Percentiles rank a stretch among this genome's conserved stretches.
Evolutionary conservation across 2,329 filamentous ascomycete species (phyloP).

Genomic region (Thielaviopsis populi): DNA sequence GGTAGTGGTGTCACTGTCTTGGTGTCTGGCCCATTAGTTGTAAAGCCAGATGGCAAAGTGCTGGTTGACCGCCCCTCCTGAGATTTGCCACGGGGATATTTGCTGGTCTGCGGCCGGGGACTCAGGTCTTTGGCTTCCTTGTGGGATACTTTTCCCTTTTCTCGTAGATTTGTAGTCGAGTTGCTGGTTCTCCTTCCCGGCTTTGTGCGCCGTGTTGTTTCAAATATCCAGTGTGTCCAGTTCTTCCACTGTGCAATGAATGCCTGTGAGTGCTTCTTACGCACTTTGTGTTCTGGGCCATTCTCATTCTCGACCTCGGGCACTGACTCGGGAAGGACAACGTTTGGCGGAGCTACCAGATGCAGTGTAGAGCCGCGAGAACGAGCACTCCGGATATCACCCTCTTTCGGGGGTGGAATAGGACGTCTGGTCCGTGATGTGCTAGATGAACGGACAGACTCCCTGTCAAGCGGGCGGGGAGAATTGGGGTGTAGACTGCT

Average conservation of each 20-base stretch:
- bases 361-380: slow-evolving; percentile 76
- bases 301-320: slow-evolving; percentile 17
- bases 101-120: slow-evolving; percentile 45
- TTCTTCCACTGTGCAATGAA: slow-evolving; percentile 48
- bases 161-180: slow-evolving; percentile 44
- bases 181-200: slow-evolving; percentile 37
- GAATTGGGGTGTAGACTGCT: slow-evolving; percentile 27
- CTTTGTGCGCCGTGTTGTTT: slow-evolving; percentile 39
- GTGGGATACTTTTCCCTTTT: slow-evolving; percentile 28
- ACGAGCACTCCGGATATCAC: slow-evolving; percentile 48
- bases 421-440: slow-evolving; percentile 63
- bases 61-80: slow-evolving; percentile 25
- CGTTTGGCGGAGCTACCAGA: slow-evolving; percentile 54
- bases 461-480: slow-evolving; percentile 64
- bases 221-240: slow-evolving; percentile 48
- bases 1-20: slow-evolving; percentile 19
- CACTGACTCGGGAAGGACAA: slow-evolving; percentile 26
- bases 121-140: slow-evolving; percentile 32
- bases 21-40: slow-evolving; percentile 36
- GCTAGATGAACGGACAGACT: slow-evolving; percentile 58
- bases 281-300: slow-evolving; percentile 30
- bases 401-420: slow-evolving; percentile 75
- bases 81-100: slow-evolving; percentile 22
- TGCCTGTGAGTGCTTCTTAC: slow-evolving; percentile 42
- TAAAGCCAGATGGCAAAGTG: slow-evolving; percentile 34